Percentiles rank a stretch among this genome's conserved stretches.
Conservation (phyloP, 148 eudicot species). For the Euryodendron excelsum region DNA sequence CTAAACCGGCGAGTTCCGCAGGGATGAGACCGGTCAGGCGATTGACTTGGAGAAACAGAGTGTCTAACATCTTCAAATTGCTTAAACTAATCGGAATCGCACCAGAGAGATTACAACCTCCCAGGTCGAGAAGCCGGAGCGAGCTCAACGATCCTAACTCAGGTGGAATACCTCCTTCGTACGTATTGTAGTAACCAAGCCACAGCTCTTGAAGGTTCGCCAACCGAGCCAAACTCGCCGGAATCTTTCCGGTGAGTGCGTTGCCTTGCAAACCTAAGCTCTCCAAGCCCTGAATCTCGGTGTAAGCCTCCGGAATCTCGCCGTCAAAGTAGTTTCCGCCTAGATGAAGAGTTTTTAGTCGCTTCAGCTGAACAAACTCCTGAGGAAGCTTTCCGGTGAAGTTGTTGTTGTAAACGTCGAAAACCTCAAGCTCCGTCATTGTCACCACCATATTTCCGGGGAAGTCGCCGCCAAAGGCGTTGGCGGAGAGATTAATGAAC, state of each 20-base stretch:
- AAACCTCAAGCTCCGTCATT: slow-evolving; percentile 32
- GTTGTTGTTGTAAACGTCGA: slow-evolving; percentile 73
- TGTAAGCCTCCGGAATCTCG: slow-evolving; percentile 53
- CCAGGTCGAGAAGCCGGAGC: slow-evolving; percentile 43
- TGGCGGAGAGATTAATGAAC: slow-evolving; percentile 50
- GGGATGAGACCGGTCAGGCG: slow-evolving; percentile 51
- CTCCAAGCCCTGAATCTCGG: slow-evolving; percentile 30
- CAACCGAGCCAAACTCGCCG: slow-evolving; percentile 35
- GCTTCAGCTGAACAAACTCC: slow-evolving; percentile 29
- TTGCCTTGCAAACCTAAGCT: slow-evolving; percentile 54
- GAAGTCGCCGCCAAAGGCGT: slow-evolving; percentile 41
- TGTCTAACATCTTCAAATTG: slow-evolving; percentile 42
- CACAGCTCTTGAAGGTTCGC: slow-evolving; percentile 26
- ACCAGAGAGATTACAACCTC: slow-evolving; percentile 49
- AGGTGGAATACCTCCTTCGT: slow-evolving; percentile 68
- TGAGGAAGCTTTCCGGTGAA: slow-evolving; percentile 55
- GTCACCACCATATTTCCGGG: slow-evolving; percentile 26
- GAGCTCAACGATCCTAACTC: slow-evolving; percentile 44
- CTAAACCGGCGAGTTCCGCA: slow-evolving; percentile 34
- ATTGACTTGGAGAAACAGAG: slow-evolving; percentile 57
- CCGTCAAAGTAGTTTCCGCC: slow-evolving; percentile 85
- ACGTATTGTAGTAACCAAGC: slow-evolving; percentile 45
- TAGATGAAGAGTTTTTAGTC: slow-evolving; percentile 32
- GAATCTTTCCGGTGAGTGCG: slow-evolving; percentile 50
- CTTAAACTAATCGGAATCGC: slow-evolving; percentile 49